Conservation (phyloP, 148 eudicot genomes). For the Silene conica region DNA sequence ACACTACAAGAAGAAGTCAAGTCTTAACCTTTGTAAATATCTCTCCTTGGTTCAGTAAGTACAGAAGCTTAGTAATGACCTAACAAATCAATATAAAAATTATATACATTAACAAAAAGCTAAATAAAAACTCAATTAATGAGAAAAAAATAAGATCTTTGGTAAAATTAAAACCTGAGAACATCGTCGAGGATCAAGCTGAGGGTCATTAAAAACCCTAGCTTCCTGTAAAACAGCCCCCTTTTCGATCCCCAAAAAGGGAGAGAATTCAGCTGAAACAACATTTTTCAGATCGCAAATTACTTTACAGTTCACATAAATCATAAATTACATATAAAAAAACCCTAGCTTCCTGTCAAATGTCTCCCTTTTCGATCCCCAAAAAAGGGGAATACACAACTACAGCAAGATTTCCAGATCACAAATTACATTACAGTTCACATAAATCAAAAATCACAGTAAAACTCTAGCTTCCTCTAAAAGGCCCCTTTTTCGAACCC, state of each 20-base stretch:
- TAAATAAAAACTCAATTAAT: not conserved
- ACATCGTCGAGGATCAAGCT: slow-evolving; percentile 84
- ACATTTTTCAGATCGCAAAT: slow-evolving; percentile 17
- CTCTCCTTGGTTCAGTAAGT: slow-evolving; percentile 85
- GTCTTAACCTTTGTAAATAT: slow-evolving; percentile 68
- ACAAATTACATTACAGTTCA: slow-evolving; percentile 18
- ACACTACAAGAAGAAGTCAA: not conserved
- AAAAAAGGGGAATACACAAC: no score
- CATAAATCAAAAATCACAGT: not conserved
- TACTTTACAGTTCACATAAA: slow-evolving; percentile 1
- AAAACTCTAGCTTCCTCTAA: no score
- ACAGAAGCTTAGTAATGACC: slow-evolving; percentile 90
- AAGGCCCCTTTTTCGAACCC: no score
- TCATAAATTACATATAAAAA: slow-evolving; percentile 1
- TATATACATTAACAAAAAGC: not conserved
- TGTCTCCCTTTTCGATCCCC: no score
- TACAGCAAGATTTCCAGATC: not conserved
- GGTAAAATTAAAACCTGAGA: slow-evolving; percentile 53
- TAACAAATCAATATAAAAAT: slow-evolving; percentile 18
- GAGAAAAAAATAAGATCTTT: not conserved
- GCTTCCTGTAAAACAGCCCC: slow-evolving; percentile 97
- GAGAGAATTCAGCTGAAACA: slow-evolving; percentile 74
- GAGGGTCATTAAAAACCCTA: slow-evolving; percentile 94
- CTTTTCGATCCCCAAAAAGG: slow-evolving; percentile 88
- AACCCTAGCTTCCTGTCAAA: slow-evolving; percentile 20